A percentile compares a stretch with the other conserved stretches of the same genome.
Conservation (phyloP, 2,329 filamentous ascomycete species). For the Talaromyces sp. region DNA sequence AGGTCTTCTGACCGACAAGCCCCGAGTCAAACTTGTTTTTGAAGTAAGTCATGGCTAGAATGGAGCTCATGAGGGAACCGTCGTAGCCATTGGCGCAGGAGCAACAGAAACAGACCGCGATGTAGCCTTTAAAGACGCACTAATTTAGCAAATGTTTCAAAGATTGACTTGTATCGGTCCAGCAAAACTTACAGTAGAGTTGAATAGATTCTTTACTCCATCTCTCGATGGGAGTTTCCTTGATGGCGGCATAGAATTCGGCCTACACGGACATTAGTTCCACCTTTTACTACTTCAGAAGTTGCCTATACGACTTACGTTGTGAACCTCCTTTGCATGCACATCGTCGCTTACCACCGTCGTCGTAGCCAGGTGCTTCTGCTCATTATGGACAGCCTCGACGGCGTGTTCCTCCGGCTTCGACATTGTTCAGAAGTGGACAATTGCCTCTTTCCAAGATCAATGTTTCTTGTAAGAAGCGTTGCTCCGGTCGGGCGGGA, state of each 20-base stretch:
- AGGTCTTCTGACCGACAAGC: conserved; percentile 39
- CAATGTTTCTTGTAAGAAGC: not conserved
- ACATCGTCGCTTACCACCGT: conserved; percentile 26
- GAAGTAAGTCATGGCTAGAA: conserved; percentile 30
- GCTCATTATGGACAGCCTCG: conserved; percentile 2
- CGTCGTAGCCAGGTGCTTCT: not conserved
- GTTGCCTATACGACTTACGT: conserved; percentile 1
- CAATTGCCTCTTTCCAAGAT: not conserved
- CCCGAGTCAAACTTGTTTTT: conserved; percentile 42
- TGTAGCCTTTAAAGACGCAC: not conserved
- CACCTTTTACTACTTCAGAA: conserved; percentile 39
- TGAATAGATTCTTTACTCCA: conserved; percentile 31
- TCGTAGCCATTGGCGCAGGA: conserved; percentile 34
- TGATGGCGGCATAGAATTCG: conserved; percentile 47
- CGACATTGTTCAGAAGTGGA: conserved; percentile 7
- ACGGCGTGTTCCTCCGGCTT: conserved; percentile 10
- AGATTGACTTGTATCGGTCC: not conserved
- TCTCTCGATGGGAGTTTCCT: conserved; percentile 43
- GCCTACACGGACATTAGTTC: conserved; percentile 37
- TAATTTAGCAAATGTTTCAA: not conserved
- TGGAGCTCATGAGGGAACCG: conserved; percentile 32
- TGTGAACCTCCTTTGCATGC: conserved; percentile 34
- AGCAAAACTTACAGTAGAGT: conserved; percentile 28
- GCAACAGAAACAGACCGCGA: conserved; percentile 33
- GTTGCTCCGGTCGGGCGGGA: not conserved